Base-by-base conservation (phyloP, 345 rosid species). In the Moringa oleifera region DNA sequence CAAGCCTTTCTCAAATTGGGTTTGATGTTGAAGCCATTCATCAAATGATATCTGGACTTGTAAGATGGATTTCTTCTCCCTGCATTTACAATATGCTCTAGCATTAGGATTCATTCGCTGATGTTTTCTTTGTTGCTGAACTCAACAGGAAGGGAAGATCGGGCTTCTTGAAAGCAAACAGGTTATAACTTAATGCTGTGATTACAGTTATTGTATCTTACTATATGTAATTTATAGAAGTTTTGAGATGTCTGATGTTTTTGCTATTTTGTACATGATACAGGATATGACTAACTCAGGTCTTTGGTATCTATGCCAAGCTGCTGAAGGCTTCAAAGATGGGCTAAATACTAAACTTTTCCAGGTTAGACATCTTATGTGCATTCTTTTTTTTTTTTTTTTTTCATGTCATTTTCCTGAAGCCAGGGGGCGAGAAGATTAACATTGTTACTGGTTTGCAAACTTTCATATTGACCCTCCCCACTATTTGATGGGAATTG, bases 221-320 rank as follows among this genome's bases (percentile, higher is more conserved):
- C 36, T 33, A 2, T 53, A 55, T 50, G 47, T 47, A 49, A 11
- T 12, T 5, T 0, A 20, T 51, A 20, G 22, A 57, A 67, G 23
- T 59, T 36, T 49, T 58, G 49, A 33, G 45, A 45, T 45, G 49
- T 36, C 56, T 66, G 20, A 59, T 23, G 18, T 47, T 59, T 51
- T 50, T 50, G 41, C 59, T 57, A 10, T 49, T 31, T 60, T 55
- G 11, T 19, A 53, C 23, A 60, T 69, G 13, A 12, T 68, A 68
- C 77, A 86, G 96, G 88, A 91, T 70, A 76, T 80, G 57, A 76
- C 94, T 54, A 83, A 86, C 72, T 77, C 90, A 7, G 96, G 96
- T 61, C 81, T 91, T 31, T 81, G 79, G 82, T 83, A 86, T 73
- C 75, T 91, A 9, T 91, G 96, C 74, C 82, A 83, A 70, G 49